Conservation (phyloP, 208 protist species). For the Wallacemonas sp. region DNA sequence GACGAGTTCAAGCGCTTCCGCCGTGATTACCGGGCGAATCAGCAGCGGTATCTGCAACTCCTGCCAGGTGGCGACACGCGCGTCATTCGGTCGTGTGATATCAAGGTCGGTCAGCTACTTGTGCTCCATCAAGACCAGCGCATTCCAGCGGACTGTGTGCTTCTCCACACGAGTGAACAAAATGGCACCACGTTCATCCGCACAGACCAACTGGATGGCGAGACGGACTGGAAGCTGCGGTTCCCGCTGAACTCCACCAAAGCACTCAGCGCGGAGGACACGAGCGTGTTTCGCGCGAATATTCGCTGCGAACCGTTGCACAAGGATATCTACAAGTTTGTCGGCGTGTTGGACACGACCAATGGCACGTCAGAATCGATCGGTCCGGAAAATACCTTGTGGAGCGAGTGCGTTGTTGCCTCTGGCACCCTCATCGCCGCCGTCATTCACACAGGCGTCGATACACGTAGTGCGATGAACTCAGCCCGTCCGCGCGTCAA, state of each 20-base stretch:
- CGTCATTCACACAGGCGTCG: conserved; percentile 94
- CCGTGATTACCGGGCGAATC: conserved; percentile 86
- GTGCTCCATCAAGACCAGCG: conserved; percentile 91
- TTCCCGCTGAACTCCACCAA: conserved; percentile 66
- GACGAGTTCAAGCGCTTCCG: conserved; percentile 94
- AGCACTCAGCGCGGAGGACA: conserved; percentile 25
- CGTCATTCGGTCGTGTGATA: conserved; percentile 68
- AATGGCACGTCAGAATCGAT: conserved; percentile 70
- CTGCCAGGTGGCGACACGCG: conserved; percentile 42
- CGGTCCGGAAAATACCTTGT: conserved; percentile 96
- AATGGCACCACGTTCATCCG: conserved; percentile 96
- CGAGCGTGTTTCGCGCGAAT: conserved; percentile 52
- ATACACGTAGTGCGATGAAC: conserved; percentile 97
- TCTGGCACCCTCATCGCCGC: conserved; percentile 73
- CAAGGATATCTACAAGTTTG: conserved; percentile 98
- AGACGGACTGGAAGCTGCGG: conserved; percentile 98
- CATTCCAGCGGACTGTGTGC: conserved; percentile 96
- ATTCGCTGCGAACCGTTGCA: conserved; percentile 75
- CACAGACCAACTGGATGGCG: conserved; percentile 99
- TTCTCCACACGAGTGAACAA: conserved; percentile 95
- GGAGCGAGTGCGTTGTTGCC: conserved; percentile 97
- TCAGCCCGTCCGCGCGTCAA: conserved; percentile 86
- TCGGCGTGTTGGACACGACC: conserved; percentile 73
- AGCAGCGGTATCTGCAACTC: conserved; percentile 71
- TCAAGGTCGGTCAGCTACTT: conserved; percentile 96